Base-by-base conservation (phyloP, 2,329 filamentous ascomycete species). In the Fusarium gaditjirri region DNA sequence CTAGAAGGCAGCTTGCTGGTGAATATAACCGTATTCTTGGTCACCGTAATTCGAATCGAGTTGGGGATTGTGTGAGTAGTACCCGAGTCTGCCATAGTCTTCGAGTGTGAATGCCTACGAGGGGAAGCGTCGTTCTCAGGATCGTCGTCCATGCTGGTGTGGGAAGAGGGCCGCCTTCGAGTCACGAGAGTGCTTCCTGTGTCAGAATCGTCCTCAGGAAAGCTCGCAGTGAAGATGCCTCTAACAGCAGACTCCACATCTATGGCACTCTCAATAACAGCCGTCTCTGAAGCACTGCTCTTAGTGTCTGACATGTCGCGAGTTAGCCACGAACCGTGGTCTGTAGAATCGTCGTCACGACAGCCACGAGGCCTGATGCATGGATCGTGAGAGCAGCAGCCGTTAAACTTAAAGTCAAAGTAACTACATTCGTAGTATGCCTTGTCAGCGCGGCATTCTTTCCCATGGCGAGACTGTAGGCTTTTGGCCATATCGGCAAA, bases 371-470 rank as follows among this genome's bases (percentile, higher is more conserved):
- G 68, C n/a, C 44, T 55, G 35, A 67, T 67, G 73, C 87, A 88
- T 21, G 85, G 82, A 65, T 86, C 76, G 19, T 80, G 75, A 19
- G 78, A 75, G 74, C 86, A 88, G 72, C 87, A 88, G 23, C 84
- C 86, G 27, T 14, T 12, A 8, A 21, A 73, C 6, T 55, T 62
- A 70, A 84, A 86, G 36, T 70, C 68, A 70, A 77, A 82, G 52
- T 56, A 43, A 19, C 52, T 65, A 70, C 85, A 88, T 29, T 66
- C 54, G 70, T 84, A 86, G 68, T 79, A 85, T 35, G 55, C 36
- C 25, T 70, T 72, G 63, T 78, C 80, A 12, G 62, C 7, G 11
- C 76, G 66, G 52, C 84, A 85, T 52, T 56, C 52, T 17, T 21
- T 66, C 36, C 43, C 53, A 35, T 59, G 49, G 33, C 55, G 44